phyloP scores from a whole-genome alignment of 169 alveolate species.

The Condylostoma magnum region DNA sequence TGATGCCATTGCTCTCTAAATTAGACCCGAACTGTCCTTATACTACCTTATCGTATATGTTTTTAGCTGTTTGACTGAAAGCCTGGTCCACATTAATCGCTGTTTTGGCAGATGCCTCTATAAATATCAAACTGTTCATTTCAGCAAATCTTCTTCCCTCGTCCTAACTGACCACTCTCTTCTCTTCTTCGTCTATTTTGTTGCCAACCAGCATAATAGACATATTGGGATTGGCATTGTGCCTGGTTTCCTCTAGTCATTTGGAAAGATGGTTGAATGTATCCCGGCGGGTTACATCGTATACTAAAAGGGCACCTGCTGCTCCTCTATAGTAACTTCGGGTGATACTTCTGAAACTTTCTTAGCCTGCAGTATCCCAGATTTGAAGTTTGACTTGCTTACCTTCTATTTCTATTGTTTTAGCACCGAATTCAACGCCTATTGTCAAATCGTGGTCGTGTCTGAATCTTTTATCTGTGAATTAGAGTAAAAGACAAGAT shows the following conservation, averaged over 20 bases:
- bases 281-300: slow-evolving; percentile 95
- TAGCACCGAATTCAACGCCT: slow-evolving; percentile 96
- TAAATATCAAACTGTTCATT: slow-evolving; percentile 87
- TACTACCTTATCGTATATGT: slow-evolving; percentile 73
- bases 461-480: slow-evolving; percentile 93
- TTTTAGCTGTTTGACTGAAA: slow-evolving; percentile 66
- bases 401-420: slow-evolving; percentile 86
- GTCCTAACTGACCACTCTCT: slow-evolving; percentile 91
- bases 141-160: slow-evolving; percentile 95
- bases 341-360: slow-evolving; percentile 94
- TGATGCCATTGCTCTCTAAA: slow-evolving; percentile 41
- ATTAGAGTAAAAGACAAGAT: slow-evolving; percentile 92
- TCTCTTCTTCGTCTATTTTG: slow-evolving; percentile 90
- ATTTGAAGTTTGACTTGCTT: slow-evolving; percentile 91
- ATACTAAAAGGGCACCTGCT: slow-evolving; percentile 97
- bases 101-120: slow-evolving; percentile 97
- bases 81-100: slow-evolving; percentile 94
- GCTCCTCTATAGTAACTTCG: slow-evolving; percentile 98
- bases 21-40: slow-evolving; percentile 76
- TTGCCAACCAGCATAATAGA: slow-evolving; percentile 94
- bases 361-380: slow-evolving; percentile 98
- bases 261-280: slow-evolving; percentile 90
- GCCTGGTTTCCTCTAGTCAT: slow-evolving; percentile 95
- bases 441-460: slow-evolving; percentile 95
- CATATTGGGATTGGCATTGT: slow-evolving; percentile 93